Base-by-base conservation (phyloP, 768 basidiomycete species). In the Lactifluus piperatus region DNA sequence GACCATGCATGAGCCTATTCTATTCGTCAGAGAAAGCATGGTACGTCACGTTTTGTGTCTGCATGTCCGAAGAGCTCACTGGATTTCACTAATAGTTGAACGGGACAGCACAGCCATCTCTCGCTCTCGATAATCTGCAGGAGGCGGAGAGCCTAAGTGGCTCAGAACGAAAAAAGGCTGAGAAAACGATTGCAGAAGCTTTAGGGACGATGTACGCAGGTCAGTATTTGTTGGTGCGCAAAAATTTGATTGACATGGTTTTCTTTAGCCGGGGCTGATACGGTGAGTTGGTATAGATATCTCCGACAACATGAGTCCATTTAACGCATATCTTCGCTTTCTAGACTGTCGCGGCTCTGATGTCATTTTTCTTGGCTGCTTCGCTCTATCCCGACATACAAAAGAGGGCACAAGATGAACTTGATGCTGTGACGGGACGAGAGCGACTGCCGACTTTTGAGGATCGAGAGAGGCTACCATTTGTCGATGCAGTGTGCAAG, bases 401-500 rank as follows among this genome's bases (percentile, higher is more conserved):
- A 34, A 37, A 24, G 22, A 57, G 45, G 32, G 67, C 60, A 5
- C 66, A 60, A 22, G 58, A 54, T 6, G 65, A 69, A 54, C 46
- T 69, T 6, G 67, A 68, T 54, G 37, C 45, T 26, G 60, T 68
- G 9, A 41, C 64, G 1, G 67, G 65, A 7, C 20, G 52, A 27
- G 52, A 59, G 27, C 51, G 60, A 14, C 56, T 68, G 16, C 67
- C 68, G 1, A 62, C 53, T 1, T 48, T 64, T 7, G 58, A 61
- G 4, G 69, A 68, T 45, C 44, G 57, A 22, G 44, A 51, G 1
- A 48, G 50, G 13, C 48, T 68, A n/a, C 66, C 68, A 4, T 66
- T 67, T 39, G 45, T 67, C 7, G 45, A 52, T 9, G 67, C 67
- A 2, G 29, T 67, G 9, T 36, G 66, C 6, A 56, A 47, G 27